Percentiles rank a stretch among this genome's conserved stretches.
phyloP scores from a whole-genome alignment of 306 rosid genomes.

The Rosa rugosa region DNA sequence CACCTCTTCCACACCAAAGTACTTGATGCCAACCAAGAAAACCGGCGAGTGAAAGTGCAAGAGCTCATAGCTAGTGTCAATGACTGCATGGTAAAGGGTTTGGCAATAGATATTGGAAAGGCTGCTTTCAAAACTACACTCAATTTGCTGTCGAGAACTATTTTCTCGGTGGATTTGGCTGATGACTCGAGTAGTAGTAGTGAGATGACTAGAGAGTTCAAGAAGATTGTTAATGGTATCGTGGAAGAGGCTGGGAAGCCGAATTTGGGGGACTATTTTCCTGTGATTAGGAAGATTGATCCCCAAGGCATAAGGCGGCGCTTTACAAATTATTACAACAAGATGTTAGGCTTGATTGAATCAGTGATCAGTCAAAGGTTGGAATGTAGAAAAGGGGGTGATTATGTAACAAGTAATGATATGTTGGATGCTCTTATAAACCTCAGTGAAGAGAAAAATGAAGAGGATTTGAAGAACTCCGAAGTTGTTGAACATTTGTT shows the following conservation, averaged over 20 bases:
- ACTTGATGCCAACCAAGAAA: slow-evolving; percentile 20
- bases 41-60: slow-evolving; percentile 15
- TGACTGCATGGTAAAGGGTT: background rate
- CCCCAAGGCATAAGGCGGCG: slow-evolving; percentile 5
- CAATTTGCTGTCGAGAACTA: slow-evolving; percentile 40
- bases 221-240: background rate
- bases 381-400: background rate
- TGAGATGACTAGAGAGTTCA: background rate
- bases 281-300: slow-evolving; percentile 6
- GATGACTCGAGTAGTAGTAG: slow-evolving; percentile 7
- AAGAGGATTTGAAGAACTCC: background rate
- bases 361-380: background rate
- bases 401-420: background rate
- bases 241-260: slow-evolving; percentile 7
- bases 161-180: slow-evolving; percentile 44
- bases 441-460: background rate
- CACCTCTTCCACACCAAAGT: slow-evolving; percentile 34
- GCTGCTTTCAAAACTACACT: slow-evolving; percentile 34
- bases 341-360: background rate
- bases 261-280: slow-evolving; percentile 13
- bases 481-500: background rate
- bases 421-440: background rate
- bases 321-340: background rate
- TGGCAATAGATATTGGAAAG: background rate
- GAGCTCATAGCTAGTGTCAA: background rate